These are phyloP conservation scores for Eruca vesicaria DNA, from an alignment of 441 rosid genomes.

Conservation along the genomic window DNA sequence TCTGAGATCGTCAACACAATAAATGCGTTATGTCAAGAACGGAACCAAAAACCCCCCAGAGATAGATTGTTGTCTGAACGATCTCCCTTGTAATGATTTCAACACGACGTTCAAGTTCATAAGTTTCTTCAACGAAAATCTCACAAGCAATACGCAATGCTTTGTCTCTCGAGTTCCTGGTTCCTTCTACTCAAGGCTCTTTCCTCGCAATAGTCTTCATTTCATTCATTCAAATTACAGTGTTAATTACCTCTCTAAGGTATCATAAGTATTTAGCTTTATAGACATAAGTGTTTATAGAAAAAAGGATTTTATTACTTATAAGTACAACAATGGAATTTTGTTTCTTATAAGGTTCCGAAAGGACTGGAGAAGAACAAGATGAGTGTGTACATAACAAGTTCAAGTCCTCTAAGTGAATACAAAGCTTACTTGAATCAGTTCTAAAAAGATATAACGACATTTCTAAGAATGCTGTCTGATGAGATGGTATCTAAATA, in stretches of 20 bases:
- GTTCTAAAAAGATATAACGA: not conserved
- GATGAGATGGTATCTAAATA: not conserved
- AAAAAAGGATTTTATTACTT: too few species aligned
- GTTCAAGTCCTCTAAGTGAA: too few species aligned
- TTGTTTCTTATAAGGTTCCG: not conserved
- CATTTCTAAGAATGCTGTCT: not conserved
- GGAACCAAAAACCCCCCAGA: slow-evolving; percentile 11
- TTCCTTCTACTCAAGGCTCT: slow-evolving; percentile 43
- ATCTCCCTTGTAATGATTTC: slow-evolving; percentile 50
- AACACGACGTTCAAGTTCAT: slow-evolving; percentile 40
- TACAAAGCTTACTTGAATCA: too few species aligned
- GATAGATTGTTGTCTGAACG: slow-evolving; percentile 43
- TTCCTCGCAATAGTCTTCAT: slow-evolving; percentile 36
- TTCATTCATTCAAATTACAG: slow-evolving; percentile 36
- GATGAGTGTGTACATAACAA: too few species aligned
- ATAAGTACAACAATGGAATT: not conserved
- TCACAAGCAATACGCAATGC: slow-evolving; percentile 1
- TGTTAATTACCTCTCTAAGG: slow-evolving; percentile 46
- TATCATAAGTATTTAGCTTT: not conserved
- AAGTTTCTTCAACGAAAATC: slow-evolving; percentile 12
- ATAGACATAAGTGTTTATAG: not conserved
- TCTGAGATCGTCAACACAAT: slow-evolving; percentile 26
- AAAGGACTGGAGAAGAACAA: not conserved
- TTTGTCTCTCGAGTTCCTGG: slow-evolving; percentile 42
- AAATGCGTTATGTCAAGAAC: not conserved